These are phyloP conservation scores for Scleroderma citrinum DNA, from an alignment of 768 basidiomycete genomes.

Conservation along the genomic window DNA sequence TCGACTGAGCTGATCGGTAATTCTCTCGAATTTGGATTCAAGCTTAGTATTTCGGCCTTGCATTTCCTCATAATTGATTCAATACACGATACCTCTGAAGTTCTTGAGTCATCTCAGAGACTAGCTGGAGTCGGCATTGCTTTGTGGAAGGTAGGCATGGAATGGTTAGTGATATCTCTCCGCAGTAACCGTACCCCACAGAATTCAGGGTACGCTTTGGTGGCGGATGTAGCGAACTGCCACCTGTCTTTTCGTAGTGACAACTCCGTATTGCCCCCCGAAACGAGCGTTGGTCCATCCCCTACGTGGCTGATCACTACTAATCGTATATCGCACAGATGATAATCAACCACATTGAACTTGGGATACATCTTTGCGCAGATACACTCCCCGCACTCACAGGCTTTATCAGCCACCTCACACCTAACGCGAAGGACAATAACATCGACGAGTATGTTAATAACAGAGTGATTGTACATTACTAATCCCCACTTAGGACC, in stretches of 20 bases:
- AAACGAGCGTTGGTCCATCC: constrained; percentile 33
- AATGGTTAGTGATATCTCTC: background rate
- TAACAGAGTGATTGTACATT: background rate
- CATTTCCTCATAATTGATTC: constrained; percentile 53
- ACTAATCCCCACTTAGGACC: constrained; percentile 7
- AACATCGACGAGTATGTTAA: constrained; percentile 22
- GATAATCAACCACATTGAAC: constrained; percentile 42
- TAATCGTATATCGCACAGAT: constrained; percentile 37
- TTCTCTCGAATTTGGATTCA: constrained; percentile 49
- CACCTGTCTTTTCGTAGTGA: constrained; percentile 36
- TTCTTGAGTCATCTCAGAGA: constrained; percentile 13
- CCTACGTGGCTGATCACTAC: background rate
- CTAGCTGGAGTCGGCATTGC: constrained; percentile 32
- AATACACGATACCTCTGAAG: constrained; percentile 28
- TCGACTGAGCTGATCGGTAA: constrained; percentile 69
- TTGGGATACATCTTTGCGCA: constrained; percentile 69
- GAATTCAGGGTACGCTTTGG: constrained; percentile 62
- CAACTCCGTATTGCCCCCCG: constrained; percentile 24
- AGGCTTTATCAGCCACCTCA: constrained; percentile 49
- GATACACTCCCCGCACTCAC: constrained; percentile 62
- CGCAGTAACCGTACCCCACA: constrained; percentile 22
- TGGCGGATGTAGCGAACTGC: constrained; percentile 53
- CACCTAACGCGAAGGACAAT: constrained; percentile 34
- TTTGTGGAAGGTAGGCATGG: constrained; percentile 60
- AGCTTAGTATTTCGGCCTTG: constrained; percentile 42